Base-by-base conservation (phyloP, 495 filamentous ascomycete genomes). In the Aspergillus sparsus region DNA sequence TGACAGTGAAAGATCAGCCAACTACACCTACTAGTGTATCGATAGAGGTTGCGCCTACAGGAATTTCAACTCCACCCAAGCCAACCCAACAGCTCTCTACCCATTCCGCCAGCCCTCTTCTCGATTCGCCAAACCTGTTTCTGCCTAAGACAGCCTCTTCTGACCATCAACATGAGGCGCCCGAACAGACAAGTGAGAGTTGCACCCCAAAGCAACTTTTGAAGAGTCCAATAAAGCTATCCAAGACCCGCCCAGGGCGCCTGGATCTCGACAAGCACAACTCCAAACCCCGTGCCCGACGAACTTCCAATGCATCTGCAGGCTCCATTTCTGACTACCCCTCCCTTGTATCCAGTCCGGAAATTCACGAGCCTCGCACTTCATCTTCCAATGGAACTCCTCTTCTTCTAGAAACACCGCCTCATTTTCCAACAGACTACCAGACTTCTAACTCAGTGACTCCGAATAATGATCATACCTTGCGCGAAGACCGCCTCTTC, bases 151-250 rank as follows among this genome's bases (percentile, higher is more conserved):
- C 49, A 11, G 31, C 41, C 7, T 10, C 10, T 11, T 41, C 53
- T 37, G 31, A n/a, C 8, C 42, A 8, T 10, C 12, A 54, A 16
- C 32, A 37, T n/a, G 58, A 60, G 27, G 42, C 21, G 9, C 12
- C 27, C 3, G 58, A 54, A 16, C 41, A 58, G 18, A 15, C 57
- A 31, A 45, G 41, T n/a, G 46, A 60, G 2, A 49, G 33, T 13
- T 12, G 11, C 7, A 49, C 65, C 18, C 50, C 66, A 1, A 69
- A 66, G 37, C 69, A 72, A 41, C 74, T 68, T 12, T 51, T 78
- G 18, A 71, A 78, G 33, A 78, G 76, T 27, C 76, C 76, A 2
- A 78, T 78, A 34, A 78, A 76, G 39, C 68, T 78, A 10, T 70
- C 69, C 16, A 74, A 71, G 53, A 32, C 16, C 5, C 70, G 74